Conservation (phyloP, 345 rosid species). For the Pistacia integerrima region DNA sequence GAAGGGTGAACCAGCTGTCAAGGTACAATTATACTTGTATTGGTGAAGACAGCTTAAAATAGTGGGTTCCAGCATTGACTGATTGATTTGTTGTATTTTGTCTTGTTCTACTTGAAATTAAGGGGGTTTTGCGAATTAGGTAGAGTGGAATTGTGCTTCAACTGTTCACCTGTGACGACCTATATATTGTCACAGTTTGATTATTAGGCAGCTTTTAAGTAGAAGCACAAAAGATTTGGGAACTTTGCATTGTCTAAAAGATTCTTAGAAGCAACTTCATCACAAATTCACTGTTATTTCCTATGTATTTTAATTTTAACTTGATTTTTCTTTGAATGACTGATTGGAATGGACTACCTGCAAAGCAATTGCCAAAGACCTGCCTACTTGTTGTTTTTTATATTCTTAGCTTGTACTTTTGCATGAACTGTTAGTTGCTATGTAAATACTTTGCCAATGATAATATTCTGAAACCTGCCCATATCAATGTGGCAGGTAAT, state of each 20-base stretch:
- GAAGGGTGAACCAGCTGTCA: not conserved
- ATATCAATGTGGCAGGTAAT: slow-evolving; percentile 21
- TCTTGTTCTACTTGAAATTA: not conserved
- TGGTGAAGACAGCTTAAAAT: not conserved
- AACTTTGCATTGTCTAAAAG: not conserved
- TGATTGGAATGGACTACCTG: not conserved
- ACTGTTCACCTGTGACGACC: not conserved
- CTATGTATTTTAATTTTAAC: not conserved
- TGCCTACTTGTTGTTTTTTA: not conserved
- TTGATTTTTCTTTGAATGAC: not conserved
- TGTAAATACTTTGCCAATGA: slow-evolving; percentile 10
- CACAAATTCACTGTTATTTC: not conserved
- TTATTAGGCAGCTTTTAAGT: not conserved
- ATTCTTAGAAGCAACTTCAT: not conserved
- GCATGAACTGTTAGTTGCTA: slow-evolving; percentile 12
- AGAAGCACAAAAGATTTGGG: not conserved
- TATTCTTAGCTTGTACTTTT: not conserved
- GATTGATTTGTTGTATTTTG: not conserved
- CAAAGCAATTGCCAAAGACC: not conserved
- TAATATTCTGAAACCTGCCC: slow-evolving; percentile 12
- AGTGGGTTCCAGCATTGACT: not conserved
- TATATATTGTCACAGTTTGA: not conserved
- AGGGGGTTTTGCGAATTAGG: not conserved
- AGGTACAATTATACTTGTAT: too few relatives aligned
- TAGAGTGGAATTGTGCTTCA: slow-evolving; percentile 4